Evolutionary conservation across 2,329 filamentous ascomycete species (phyloP).

Genomic region (Aspergillus cejpii): DNA sequence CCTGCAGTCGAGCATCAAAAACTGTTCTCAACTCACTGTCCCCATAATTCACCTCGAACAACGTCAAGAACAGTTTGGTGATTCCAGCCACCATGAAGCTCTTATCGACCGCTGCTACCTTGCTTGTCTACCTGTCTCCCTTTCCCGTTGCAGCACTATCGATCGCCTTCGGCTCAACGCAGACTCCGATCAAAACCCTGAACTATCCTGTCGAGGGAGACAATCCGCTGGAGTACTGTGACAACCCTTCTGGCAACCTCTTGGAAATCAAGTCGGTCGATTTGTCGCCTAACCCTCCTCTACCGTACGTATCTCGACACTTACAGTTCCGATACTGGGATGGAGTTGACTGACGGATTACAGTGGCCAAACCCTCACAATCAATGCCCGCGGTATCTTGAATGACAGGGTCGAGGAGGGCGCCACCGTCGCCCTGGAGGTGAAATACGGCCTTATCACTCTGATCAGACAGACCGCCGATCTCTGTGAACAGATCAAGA

Average conservation of each 20-base stretch:
- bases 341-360: conserved; percentile 11
- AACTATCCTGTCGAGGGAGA: conserved; percentile 67
- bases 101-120: conserved; percentile 27
- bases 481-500: conserved; percentile 80
- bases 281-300: conserved; percentile 75
- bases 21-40: neutral
- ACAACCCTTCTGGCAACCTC: conserved; percentile 61
- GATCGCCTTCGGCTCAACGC: conserved; percentile 43
- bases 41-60: neutral
- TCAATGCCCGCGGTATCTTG: conserved; percentile 72
- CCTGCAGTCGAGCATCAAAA: neutral
- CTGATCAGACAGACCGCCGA: conserved; percentile 75
- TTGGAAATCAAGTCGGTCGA: conserved; percentile 73
- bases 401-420: conserved; percentile 65
- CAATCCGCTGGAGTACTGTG: conserved; percentile 77
- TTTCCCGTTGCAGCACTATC: conserved; percentile 41
- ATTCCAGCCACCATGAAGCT: conserved; percentile 36
- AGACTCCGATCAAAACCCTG: conserved; percentile 47
- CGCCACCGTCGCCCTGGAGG: conserved; percentile 71
- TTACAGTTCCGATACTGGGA: neutral
- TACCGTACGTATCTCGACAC: conserved; percentile 57
- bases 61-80: neutral
- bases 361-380: conserved; percentile 70
- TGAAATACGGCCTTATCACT: conserved; percentile 92
- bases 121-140: conserved; percentile 43